Evolutionary conservation across 768 basidiomycete species (phyloP).

Genomic region (Rhizopogon salebrosus): DNA sequence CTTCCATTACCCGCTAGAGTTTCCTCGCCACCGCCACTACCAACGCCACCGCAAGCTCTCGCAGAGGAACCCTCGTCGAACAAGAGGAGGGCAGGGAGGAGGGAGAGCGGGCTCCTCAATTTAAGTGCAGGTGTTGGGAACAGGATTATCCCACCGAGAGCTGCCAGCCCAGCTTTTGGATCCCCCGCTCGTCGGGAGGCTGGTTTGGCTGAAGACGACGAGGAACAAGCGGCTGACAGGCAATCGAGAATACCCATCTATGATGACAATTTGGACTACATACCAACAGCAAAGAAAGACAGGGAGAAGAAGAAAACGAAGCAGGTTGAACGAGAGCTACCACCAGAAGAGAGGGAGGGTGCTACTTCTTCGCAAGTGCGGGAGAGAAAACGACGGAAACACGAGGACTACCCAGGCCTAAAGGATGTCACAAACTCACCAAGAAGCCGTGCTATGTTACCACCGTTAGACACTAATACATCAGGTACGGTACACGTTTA

Average conservation of each 20-base stretch:
- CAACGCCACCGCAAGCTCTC: slow-evolving; percentile 27
- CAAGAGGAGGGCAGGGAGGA: slow-evolving; percentile 22
- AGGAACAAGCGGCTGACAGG: slow-evolving; percentile 39
- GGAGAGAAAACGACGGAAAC: slow-evolving; percentile 37
- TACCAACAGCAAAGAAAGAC: slow-evolving; percentile 36
- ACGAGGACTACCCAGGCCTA: slow-evolving; percentile 34
- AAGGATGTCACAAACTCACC: slow-evolving; percentile 66
- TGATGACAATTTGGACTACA: slow-evolving; percentile 17
- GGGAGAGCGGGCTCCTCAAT: slow-evolving; percentile 53
- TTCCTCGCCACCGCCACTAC: slow-evolving; percentile 33
- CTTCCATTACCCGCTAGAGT: slow-evolving; percentile 42
- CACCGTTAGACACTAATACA: slow-evolving; percentile 30
- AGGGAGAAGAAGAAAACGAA: slow-evolving; percentile 30
- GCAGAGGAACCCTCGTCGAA: slow-evolving; percentile 28
- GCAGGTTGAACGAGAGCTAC: slow-evolving; percentile 12
- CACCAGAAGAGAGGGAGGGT: slow-evolving; percentile 19
- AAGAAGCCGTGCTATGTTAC: slow-evolving; percentile 29
- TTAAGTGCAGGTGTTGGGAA: slow-evolving; percentile 31
- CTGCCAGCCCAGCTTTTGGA: slow-evolving; percentile 65
- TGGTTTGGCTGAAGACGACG: slow-evolving; percentile 51
- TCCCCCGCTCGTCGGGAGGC: slow-evolving; percentile 53
- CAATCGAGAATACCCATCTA: slow-evolving; percentile 6
- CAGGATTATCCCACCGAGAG: slow-evolving; percentile 42
- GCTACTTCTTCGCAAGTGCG: slow-evolving; percentile 22
- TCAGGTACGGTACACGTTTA: slow-evolving; percentile 27